Conservation (phyloP, 495 filamentous ascomycete species). For the Endocarpon pusillum region DNA sequence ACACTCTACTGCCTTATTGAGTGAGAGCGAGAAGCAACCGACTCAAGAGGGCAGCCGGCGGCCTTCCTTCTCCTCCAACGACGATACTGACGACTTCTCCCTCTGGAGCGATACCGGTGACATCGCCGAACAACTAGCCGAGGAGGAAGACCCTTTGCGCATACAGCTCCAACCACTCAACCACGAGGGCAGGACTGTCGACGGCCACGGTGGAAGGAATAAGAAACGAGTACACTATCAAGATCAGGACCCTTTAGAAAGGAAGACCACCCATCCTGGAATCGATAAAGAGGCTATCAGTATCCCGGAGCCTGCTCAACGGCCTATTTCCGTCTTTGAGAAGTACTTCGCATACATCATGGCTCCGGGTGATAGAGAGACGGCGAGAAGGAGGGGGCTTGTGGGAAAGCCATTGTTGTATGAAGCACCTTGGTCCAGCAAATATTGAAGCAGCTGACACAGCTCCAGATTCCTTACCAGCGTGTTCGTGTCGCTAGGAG, state of each 20-base stretch:
- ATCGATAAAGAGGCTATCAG: conserved; percentile 66
- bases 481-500: conserved; percentile 92
- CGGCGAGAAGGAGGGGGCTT: conserved; percentile 62
- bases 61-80: conserved; percentile 41
- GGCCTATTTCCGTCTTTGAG: conserved; percentile 43
- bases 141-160: conserved; percentile 61
- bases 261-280: conserved; percentile 31
- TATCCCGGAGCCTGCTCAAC: conserved; percentile 52
- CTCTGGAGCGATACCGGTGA: conserved; percentile 87
- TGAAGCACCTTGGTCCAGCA: conserved; percentile 15
- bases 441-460: conserved; percentile 18
- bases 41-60: conserved; percentile 31
- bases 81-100: conserved; percentile 49
- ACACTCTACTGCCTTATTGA: conserved; percentile 21
- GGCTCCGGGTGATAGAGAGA: conserved; percentile 52
- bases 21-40: conserved; percentile 31
- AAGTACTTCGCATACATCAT: conserved; percentile 65
- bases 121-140: conserved; percentile 73
- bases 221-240: conserved; percentile 37
- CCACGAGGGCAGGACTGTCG: conserved; percentile 32
- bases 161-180: conserved; percentile 44
- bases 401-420: conserved; percentile 91
- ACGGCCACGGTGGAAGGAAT: conserved; percentile 16
- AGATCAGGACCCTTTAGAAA: conserved; percentile 12
- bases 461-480: conserved; percentile 77